Base-by-base conservation (phyloP, 1,284 basidiomycete genomes). In the Ganoderma resinaceum region DNA sequence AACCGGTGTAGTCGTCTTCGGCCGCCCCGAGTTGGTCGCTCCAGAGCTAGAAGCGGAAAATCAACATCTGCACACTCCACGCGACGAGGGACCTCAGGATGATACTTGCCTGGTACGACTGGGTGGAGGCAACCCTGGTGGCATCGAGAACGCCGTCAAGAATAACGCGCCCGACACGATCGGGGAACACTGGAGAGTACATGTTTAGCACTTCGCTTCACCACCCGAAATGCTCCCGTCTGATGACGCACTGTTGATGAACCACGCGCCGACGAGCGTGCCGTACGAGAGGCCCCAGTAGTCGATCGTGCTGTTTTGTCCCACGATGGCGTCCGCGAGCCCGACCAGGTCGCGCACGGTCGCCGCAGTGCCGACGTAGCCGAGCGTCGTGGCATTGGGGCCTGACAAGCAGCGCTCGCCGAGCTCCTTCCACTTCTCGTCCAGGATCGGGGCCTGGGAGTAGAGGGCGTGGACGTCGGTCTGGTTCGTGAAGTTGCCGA, bases 241-340 rank as follows among this genome's bases (percentile, higher is more conserved):
- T 59, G 5, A n/a, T 26, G 18, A 62, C 71, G 16, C 16, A 73
- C 72, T 73, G 61, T 73, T 70, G 14, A 66, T 62, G 62, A 73
- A 69, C 53, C 66, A 69, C 35, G 63, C 46, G 33, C 73, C 73
- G 40, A 74, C 61, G 18, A 70, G 26, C 9, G 73, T 70, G 12
- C 73, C 69, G 26, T 74, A 70, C 23, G 66, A 70, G 11, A 74
- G 53, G 2, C 73, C 73, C 63, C 66, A 70, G 46, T 72, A 74
- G 35, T 68, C 61, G 49, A 74, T 68, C 20, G 62, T 66, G 26
- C 57, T 66, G 6, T 65, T 63, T 1, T 64, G 62, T 3, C 71
- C 73, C 4, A 68, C 66, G n/a, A 74, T 52, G 18, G 70, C 66
- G 40, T 74, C 73, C 20, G 70, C 71, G 9, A 74, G 59, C 26